Evolutionary conservation across 2,329 filamentous ascomycete genomes (phyloP).

Genomic region (Emericellopsis cladophorae): DNA sequence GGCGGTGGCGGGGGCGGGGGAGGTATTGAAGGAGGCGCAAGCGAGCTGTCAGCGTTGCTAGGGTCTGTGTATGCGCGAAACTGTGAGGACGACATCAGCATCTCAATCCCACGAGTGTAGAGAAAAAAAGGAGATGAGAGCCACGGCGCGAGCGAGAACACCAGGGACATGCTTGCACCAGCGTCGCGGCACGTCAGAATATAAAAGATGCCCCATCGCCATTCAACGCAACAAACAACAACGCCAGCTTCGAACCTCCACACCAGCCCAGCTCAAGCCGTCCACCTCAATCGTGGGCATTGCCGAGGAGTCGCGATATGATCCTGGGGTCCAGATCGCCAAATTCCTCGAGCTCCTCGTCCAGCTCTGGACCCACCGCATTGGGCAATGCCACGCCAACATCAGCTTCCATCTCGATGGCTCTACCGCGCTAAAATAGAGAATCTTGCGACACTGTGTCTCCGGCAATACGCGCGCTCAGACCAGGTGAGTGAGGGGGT

Average conservation of each 20-base stretch:
- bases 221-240: no score
- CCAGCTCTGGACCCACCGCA: background rate
- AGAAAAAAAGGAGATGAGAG: constrained; percentile 4
- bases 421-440: background rate
- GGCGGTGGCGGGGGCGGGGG: constrained; percentile 57
- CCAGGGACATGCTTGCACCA: no score
- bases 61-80: constrained; percentile 48
- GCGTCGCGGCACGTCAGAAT: no score
- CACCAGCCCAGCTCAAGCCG: no score
- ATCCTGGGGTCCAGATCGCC: constrained; percentile 18
- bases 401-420: background rate
- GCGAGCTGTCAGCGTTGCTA: constrained; percentile 28
- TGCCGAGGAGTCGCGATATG: background rate
- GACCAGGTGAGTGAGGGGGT: background rate
- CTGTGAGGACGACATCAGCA: constrained; percentile 18
- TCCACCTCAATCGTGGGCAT: background rate
- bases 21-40: constrained; percentile 44
- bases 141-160: background rate
- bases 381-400: background rate
- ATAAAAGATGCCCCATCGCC: background rate
- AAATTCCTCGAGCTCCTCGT: constrained; percentile 31
- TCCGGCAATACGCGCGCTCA: background rate
- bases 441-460: background rate
- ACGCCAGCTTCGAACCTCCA: no score
- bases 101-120: background rate